Evolutionary conservation across 2,329 filamentous ascomycete species (phyloP).

Genomic region (Talaromyces sp.): DNA sequence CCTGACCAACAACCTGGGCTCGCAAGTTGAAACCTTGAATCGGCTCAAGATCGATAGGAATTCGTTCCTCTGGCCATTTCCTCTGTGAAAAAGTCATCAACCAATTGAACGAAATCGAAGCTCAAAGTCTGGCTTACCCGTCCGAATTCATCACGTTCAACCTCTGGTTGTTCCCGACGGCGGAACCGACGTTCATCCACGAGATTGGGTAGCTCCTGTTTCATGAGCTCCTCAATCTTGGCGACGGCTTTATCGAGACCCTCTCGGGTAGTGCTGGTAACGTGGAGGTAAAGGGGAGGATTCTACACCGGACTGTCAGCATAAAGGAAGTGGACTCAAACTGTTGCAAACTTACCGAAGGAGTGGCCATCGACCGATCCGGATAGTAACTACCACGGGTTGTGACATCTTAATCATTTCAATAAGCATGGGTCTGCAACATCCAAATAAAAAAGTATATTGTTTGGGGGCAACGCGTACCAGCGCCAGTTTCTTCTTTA

Average conservation of each 20-base stretch:
- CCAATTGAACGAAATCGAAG: not conserved
- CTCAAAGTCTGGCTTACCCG: constrained; percentile 56
- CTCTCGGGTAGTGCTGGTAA: constrained; percentile 87
- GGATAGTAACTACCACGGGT: constrained; percentile 95
- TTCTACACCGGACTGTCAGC: constrained; percentile 55
- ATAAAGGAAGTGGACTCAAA: not conserved
- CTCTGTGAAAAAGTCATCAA: constrained; percentile 54
- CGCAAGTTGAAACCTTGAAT: constrained; percentile 93
- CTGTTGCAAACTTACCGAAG: constrained; percentile 65
- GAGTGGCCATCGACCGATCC: constrained; percentile 95
- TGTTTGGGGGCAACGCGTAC: constrained; percentile 64
- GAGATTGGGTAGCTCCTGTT: constrained; percentile 90
- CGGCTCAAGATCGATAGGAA: constrained; percentile 84
- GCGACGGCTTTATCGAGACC: constrained; percentile 84
- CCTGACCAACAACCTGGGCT: constrained; percentile 91
- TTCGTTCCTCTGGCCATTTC: constrained; percentile 98
- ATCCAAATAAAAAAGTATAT: constrained; percentile 36
- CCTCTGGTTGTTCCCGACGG: constrained; percentile 70
- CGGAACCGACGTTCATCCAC: constrained; percentile 93
- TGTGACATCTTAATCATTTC: constrained; percentile 84
- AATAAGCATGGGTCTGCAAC: constrained; percentile 58
- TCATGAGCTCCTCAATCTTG: constrained; percentile 92
- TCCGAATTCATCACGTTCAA: constrained; percentile 85
- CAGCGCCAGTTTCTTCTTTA: constrained; percentile 98
- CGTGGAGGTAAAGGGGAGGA: constrained; percentile 88